These are phyloP conservation scores for Fusarium decemcellulare DNA, from an alignment of 2,329 filamentous ascomycete genomes.

Conservation along the genomic window DNA sequence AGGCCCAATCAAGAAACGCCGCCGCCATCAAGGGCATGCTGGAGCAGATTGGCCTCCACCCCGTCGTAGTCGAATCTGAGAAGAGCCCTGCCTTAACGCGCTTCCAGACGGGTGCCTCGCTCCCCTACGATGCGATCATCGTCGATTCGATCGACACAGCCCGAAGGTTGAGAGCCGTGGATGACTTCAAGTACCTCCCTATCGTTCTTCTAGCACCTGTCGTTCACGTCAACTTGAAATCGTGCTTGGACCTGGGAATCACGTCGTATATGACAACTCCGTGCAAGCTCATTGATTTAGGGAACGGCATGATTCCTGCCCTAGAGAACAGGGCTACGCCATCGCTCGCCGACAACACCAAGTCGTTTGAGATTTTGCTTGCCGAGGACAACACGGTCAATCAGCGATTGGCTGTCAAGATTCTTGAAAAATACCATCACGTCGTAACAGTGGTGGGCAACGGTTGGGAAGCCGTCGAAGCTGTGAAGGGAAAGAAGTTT, in stretches of 20 bases:
- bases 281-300: slow-evolving; percentile 92
- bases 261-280: slow-evolving; percentile 99
- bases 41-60: slow-evolving; percentile 81
- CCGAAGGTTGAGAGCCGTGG: slow-evolving; percentile 85
- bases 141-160: slow-evolving; percentile 95
- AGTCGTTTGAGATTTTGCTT: slow-evolving; percentile 94
- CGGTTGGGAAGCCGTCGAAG: slow-evolving; percentile 91
- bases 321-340: slow-evolving; percentile 94
- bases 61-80: slow-evolving; percentile 87
- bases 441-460: slow-evolving; percentile 95
- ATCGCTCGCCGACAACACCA: slow-evolving; percentile 91
- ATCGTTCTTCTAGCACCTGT: slow-evolving; percentile 92
- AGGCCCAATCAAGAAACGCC: slow-evolving; percentile 84
- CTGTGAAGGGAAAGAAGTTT: slow-evolving; percentile 92
- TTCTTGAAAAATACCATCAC: slow-evolving; percentile 96
- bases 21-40: slow-evolving; percentile 85
- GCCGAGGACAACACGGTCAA: slow-evolving; percentile 99
- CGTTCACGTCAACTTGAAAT: slow-evolving; percentile 93
- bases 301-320: slow-evolving; percentile 96
- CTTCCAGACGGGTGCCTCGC: slow-evolving; percentile 67
- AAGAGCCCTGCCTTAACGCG: slow-evolving; percentile 72
- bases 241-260: slow-evolving; percentile 93
- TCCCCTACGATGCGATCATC: slow-evolving; percentile 93
- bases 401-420: slow-evolving; percentile 95
- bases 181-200: slow-evolving; percentile 98